These are phyloP conservation scores for Tuctoria greenei DNA, from an alignment of 176 grass and related monocot species.

Conservation along the genomic window DNA sequence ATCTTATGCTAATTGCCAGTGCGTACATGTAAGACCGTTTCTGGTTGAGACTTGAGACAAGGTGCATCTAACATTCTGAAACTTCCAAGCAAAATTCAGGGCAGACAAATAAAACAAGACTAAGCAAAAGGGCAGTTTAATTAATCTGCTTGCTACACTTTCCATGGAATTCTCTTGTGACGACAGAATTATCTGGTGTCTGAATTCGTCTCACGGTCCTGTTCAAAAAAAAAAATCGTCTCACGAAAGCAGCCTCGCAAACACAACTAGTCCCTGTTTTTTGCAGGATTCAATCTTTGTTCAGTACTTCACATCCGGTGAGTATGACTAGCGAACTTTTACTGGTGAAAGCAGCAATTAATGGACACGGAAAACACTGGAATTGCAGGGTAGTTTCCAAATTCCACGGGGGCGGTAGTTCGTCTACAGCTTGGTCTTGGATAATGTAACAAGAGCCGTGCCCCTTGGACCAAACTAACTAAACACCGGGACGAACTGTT, in stretches of 20 bases:
- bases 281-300: not conserved
- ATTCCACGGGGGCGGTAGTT: not conserved
- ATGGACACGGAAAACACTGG: not conserved
- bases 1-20: not conserved
- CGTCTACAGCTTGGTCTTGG: not conserved
- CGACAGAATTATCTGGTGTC: not conserved
- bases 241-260: not conserved
- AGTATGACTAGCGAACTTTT: not conserved
- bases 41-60: not conserved
- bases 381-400: not conserved
- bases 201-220: not conserved
- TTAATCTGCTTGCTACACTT: slow-evolving; percentile 12
- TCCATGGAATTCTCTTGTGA: not conserved
- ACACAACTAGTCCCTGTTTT: not conserved
- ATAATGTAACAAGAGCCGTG: not conserved
- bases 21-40: not conserved
- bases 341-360: not conserved
- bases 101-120: not conserved
- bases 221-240: too few species aligned
- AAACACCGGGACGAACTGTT: not conserved
- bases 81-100: not conserved
- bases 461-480: not conserved
- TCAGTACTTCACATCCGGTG: not conserved
- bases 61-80: slow-evolving; percentile 22
- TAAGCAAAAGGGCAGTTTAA: not conserved